phyloP scores from a whole-genome alignment of 2,329 filamentous ascomycete genomes.

The Botryosphaeria dothidea region DNA sequence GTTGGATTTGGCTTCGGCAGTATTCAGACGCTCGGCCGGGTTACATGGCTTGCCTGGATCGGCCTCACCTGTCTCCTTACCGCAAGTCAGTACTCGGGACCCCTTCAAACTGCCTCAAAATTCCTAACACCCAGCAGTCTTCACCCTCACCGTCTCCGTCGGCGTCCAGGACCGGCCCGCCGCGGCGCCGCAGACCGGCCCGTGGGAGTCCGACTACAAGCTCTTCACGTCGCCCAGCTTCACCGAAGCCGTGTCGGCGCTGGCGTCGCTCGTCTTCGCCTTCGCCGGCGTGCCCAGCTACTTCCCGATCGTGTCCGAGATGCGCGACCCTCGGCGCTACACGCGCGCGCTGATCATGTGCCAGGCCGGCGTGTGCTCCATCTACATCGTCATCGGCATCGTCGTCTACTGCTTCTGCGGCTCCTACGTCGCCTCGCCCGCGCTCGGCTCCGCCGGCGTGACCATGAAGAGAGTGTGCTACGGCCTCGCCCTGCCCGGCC shows the following conservation, averaged over 20 bases:
- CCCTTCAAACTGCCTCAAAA: too few relatives aligned
- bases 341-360: slow-evolving; percentile 63
- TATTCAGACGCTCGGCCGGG: slow-evolving; percentile 2
- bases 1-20: slow-evolving; percentile 28
- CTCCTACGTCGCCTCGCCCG: slow-evolving; percentile 46
- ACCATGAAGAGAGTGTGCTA: slow-evolving; percentile 54
- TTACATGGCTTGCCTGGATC: slow-evolving; percentile 2
- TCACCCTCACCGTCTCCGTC: background rate
- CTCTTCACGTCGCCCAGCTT: background rate
- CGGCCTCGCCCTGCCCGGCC: slow-evolving; percentile 53
- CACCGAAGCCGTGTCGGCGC: background rate
- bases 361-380: slow-evolving; percentile 49
- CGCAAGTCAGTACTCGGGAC: background rate
- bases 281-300: slow-evolving; percentile 14
- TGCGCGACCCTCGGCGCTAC: slow-evolving; percentile 60
- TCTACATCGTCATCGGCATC: slow-evolving; percentile 52
- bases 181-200: background rate
- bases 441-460: slow-evolving; percentile 48
- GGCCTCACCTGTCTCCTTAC: background rate
- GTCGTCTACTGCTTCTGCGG: slow-evolving; percentile 56
- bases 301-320: slow-evolving; percentile 57
- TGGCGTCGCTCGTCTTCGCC: background rate
- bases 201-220: background rate
- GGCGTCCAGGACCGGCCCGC: background rate
- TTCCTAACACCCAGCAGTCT: background rate